Evolutionary conservation across 2,329 filamentous ascomycete species (phyloP).

Genomic region (Arthrobotrys entomopaga): DNA sequence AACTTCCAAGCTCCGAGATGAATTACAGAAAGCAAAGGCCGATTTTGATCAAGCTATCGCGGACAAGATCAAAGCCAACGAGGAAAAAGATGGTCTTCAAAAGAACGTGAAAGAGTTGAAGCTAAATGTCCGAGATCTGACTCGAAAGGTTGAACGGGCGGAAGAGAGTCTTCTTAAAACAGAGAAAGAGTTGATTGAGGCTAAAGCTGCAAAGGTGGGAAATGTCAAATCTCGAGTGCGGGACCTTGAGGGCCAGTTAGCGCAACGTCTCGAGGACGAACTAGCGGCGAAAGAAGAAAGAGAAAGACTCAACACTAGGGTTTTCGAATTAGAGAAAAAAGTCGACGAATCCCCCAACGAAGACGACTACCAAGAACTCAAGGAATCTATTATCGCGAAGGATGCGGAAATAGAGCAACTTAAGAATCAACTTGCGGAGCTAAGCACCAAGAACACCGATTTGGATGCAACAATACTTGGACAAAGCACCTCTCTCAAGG

Average conservation of each 20-base stretch:
- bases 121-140: conserved; percentile 35
- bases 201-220: conserved; percentile 23
- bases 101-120: conserved; percentile 24
- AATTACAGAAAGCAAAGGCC: conserved; percentile 21
- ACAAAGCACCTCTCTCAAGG: conserved; percentile 24
- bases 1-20: conserved; percentile 27
- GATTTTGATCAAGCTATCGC: conserved; percentile 33
- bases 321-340: conserved; percentile 42
- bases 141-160: conserved; percentile 15
- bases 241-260: conserved; percentile 40
- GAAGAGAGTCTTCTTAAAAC: conserved; percentile 19
- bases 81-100: conserved; percentile 21
- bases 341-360: conserved; percentile 42
- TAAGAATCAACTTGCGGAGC: conserved; percentile 33
- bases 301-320: conserved; percentile 32
- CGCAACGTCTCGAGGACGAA: conserved; percentile 30
- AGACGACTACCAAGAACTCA: conserved; percentile 32
- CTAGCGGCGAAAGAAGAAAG: conserved; percentile 46
- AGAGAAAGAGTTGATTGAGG: conserved; percentile 30
- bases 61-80: conserved; percentile 37
- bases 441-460: conserved; percentile 41
- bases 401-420: conserved; percentile 38
- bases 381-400: conserved; percentile 18
- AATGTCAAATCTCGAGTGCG: conserved; percentile 39
- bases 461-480: conserved; percentile 37